A percentile compares a stretch with the other conserved stretches of the same genome.
Evolutionary conservation across 257 asterid genomes (phyloP).

Genomic region (Euphrasia confusa): DNA sequence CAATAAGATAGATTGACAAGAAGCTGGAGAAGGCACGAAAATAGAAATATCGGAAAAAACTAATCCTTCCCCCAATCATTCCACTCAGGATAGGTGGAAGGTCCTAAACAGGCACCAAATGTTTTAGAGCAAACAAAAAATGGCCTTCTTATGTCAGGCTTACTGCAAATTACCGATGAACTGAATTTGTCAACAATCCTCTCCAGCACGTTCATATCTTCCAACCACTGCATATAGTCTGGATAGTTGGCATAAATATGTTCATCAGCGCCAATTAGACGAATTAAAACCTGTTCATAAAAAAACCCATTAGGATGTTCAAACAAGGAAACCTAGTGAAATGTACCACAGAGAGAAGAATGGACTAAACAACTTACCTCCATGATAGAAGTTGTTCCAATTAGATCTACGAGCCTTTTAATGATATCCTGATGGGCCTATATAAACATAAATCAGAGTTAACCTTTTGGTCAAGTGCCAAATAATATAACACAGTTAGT

Average conservation of each 20-base stretch:
- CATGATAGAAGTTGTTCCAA: conserved; percentile 55
- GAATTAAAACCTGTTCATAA: conserved; percentile 66
- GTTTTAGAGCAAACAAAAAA: conserved; percentile 5
- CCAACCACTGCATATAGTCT: conserved; percentile 87
- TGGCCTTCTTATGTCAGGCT: conserved; percentile 24
- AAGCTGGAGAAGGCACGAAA: neutral
- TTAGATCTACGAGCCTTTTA: conserved; percentile 26
- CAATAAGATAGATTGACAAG: conserved; percentile 11
- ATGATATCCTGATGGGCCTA: conserved; percentile 76
- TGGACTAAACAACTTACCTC: conserved; percentile 49
- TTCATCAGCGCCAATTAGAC: conserved; percentile 74
- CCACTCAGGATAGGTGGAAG: conserved; percentile 22
- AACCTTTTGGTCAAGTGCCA: neutral
- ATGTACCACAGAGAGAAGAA: neutral
- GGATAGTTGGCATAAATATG: conserved; percentile 55
- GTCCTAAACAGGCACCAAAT: conserved; percentile 10
- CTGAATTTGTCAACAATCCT: conserved; percentile 83
- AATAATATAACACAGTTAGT: conserved; percentile 1
- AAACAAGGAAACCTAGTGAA: conserved; percentile 17
- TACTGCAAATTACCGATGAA: conserved; percentile 74
- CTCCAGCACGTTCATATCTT: conserved; percentile 69
- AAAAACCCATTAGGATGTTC: conserved; percentile 25
- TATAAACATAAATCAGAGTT: conserved; percentile 12
- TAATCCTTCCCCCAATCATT: conserved; percentile 16
- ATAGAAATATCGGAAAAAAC: conserved; percentile 12